These are phyloP conservation scores for Zanthoxylum bungeanum DNA, from an alignment of 345 rosid species.

Conservation along the genomic window DNA sequence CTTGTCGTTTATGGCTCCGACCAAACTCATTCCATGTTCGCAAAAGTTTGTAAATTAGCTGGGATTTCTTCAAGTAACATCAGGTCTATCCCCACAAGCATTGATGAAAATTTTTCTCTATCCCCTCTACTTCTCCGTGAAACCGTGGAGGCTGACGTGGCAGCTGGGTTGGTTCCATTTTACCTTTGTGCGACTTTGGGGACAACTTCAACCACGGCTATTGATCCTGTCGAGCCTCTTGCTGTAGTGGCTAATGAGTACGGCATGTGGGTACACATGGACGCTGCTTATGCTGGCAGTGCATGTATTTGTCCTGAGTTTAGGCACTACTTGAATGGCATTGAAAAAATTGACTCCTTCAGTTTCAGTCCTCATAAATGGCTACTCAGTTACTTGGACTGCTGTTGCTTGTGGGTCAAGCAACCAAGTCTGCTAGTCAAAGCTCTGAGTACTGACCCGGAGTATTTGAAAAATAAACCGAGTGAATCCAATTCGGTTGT, in stretches of 20 bases:
- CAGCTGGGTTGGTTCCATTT: slow-evolving; percentile 39
- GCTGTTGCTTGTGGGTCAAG: slow-evolving; percentile 48
- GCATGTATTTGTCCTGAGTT: slow-evolving; percentile 58
- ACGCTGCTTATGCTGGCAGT: slow-evolving; percentile 47
- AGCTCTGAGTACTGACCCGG: slow-evolving; percentile 40
- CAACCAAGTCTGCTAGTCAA: slow-evolving; percentile 21
- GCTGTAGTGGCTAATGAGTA: slow-evolving; percentile 34
- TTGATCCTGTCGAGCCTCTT: slow-evolving; percentile 32
- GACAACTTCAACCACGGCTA: slow-evolving; percentile 44
- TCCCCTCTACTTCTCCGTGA: slow-evolving; percentile 19
- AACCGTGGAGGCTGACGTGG: slow-evolving; percentile 26
- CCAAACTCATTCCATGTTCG: slow-evolving; percentile 38
- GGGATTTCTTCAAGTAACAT: slow-evolving; percentile 31
- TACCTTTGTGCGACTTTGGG: slow-evolving; percentile 39
- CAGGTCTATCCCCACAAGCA: slow-evolving; percentile 17
- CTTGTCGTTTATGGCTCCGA: slow-evolving; percentile 43
- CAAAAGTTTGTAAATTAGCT: slow-evolving; percentile 32
- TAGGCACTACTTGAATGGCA: slow-evolving; percentile 34
- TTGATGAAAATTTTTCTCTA: slow-evolving; percentile 20
- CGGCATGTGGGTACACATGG: slow-evolving; percentile 46
- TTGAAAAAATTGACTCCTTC: slow-evolving; percentile 40
- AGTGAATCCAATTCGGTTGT: slow-evolving; percentile 30
- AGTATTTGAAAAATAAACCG: slow-evolving; percentile 32
- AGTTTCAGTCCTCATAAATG: slow-evolving; percentile 49
- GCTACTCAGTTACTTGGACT: slow-evolving; percentile 47